A percentile compares a stretch with the other conserved stretches of the same genome.
These are phyloP conservation scores for Debaryomyces maramus DNA, from an alignment of 805 yeast genomes.

Conservation along the genomic window DNA sequence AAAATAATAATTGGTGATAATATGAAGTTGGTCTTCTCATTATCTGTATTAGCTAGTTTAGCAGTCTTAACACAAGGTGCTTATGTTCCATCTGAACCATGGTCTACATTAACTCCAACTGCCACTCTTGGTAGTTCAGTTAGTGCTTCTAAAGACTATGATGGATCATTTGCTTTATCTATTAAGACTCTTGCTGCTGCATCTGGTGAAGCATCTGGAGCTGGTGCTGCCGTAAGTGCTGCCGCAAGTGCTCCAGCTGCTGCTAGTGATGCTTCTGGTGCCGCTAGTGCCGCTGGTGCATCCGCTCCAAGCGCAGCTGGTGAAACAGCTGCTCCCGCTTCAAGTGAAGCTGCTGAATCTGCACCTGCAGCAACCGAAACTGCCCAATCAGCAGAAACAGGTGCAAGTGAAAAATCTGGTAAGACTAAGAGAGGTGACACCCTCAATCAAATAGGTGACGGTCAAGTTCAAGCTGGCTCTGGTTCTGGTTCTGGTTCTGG, in stretches of 20 bases:
- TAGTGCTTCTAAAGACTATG: conserved; percentile 25
- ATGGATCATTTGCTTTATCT: conserved; percentile 34
- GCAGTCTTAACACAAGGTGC: conserved; percentile 19
- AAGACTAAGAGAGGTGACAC: conserved; percentile 12
- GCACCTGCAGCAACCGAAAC: conserved; percentile 12
- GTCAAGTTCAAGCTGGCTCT: conserved; percentile 41
- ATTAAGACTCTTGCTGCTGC: conserved; percentile 21
- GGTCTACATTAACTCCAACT: conserved; percentile 33
- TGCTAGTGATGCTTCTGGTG: conserved; percentile 15
- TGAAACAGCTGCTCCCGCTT: conserved; percentile 27
- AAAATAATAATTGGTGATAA: background rate
- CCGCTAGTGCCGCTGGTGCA: conserved; percentile 23
- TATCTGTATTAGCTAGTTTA: conserved; percentile 13
- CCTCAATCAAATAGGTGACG: conserved; percentile 35
- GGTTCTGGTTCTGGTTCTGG: conserved; percentile 1
- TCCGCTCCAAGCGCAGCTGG: conserved; percentile 11
- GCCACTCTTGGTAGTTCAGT: conserved; percentile 26
- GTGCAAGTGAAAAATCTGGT: background rate
- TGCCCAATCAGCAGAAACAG: conserved; percentile 6
- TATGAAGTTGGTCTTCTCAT: conserved; percentile 3
- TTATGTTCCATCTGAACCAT: conserved; percentile 26
- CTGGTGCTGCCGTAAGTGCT: conserved; percentile 19
- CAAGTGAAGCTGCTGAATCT: conserved; percentile 15
- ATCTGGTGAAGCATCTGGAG: conserved; percentile 10
- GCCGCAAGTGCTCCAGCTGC: conserved; percentile 11